Percentiles rank a stretch among this genome's conserved stretches.
Conservation (phyloP, 169 alveolate genomes). For the Cryptosporidium sp. region DNA sequence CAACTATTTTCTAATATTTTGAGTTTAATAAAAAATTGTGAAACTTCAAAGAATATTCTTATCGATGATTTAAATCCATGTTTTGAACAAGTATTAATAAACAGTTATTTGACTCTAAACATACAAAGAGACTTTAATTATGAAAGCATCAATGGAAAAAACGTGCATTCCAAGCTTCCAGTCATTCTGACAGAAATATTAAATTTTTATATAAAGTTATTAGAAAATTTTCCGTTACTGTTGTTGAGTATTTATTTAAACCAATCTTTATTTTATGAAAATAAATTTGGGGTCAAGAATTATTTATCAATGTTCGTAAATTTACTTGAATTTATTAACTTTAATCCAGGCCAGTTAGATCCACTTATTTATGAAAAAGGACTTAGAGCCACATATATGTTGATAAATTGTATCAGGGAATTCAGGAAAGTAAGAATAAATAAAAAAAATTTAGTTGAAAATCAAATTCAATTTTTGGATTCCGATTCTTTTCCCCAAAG, state of each 20-base stretch:
- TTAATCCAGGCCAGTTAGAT: not conserved
- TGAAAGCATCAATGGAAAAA: not conserved
- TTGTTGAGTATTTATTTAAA: not conserved
- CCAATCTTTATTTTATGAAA: not conserved
- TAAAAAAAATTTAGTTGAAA: not conserved
- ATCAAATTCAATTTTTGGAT: not conserved
- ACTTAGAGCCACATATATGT: slow-evolving; percentile 2
- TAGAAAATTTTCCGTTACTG: not conserved
- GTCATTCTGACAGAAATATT: not conserved
- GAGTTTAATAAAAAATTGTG: slow-evolving; percentile 27
- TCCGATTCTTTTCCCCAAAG: not conserved
- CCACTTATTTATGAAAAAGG: not conserved
- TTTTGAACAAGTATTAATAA: not conserved
- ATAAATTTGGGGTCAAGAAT: not conserved
- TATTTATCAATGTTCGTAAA: not conserved
- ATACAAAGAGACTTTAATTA: not conserved
- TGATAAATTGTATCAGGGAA: not conserved
- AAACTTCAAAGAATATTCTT: not conserved
- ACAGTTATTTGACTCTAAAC: not conserved
- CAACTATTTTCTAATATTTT: slow-evolving; percentile 43
- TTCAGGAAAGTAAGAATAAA: not conserved
- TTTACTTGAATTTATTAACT: not conserved
- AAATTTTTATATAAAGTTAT: slow-evolving; percentile 6
- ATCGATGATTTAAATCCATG: not conserved
- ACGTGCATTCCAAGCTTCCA: not conserved